A percentile compares a stretch with the other conserved stretches of the same genome.
Evolutionary conservation across 441 rosid genomes (phyloP).

Genomic region (Oxalis stricta): DNA sequence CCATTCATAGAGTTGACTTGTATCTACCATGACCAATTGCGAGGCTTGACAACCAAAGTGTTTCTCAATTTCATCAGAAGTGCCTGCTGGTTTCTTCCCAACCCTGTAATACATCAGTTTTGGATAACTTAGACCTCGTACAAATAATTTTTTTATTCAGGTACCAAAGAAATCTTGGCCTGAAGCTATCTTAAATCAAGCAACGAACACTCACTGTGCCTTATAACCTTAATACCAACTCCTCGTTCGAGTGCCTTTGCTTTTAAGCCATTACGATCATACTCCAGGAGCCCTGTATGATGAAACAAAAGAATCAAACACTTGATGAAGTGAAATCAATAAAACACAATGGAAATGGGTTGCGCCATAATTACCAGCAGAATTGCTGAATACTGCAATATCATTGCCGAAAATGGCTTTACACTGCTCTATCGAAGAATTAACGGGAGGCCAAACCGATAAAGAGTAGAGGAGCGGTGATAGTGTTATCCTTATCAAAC

Average conservation of each 20-base stretch:
- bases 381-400: slow-evolving; percentile 81
- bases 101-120: slow-evolving; percentile 30
- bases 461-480: slow-evolving; percentile 82
- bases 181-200: not conserved
- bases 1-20: slow-evolving; percentile 7
- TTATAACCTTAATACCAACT: slow-evolving; percentile 73
- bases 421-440: slow-evolving; percentile 53
- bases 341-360: slow-evolving; percentile 1
- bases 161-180: slow-evolving; percentile 2
- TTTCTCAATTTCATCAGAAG: slow-evolving; percentile 87
- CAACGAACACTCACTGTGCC: slow-evolving; percentile 53
- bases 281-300: slow-evolving; percentile 63
- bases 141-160: not conserved
- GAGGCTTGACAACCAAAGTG: slow-evolving; percentile 83
- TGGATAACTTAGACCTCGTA: not conserved
- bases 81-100: slow-evolving; percentile 95
- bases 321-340: no score
- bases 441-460: slow-evolving; percentile 53
- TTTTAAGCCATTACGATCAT: slow-evolving; percentile 75
- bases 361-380: slow-evolving; percentile 47
- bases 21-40: slow-evolving; percentile 66
- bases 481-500: slow-evolving; percentile 89
- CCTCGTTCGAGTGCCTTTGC: slow-evolving; percentile 77
- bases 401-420: slow-evolving; percentile 73
- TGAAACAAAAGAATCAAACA: slow-evolving; percentile 3